A percentile compares a stretch with the other conserved stretches of the same genome.
Conservation (phyloP, 1,284 basidiomycete genomes). For the Ustilago trichophora region DNA sequence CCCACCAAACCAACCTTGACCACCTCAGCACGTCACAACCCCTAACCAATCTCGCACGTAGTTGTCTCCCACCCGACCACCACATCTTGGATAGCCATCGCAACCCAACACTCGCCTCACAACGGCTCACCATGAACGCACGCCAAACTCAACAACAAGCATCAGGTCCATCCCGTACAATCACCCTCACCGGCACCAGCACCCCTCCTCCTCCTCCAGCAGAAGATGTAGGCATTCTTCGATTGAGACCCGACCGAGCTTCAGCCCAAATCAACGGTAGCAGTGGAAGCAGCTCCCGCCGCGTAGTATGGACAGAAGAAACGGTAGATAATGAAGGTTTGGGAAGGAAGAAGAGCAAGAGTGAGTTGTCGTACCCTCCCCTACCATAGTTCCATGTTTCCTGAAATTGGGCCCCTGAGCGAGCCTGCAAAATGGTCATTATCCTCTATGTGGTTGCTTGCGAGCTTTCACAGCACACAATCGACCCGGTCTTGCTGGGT, state of each 20-base stretch:
- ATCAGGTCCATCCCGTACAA: slow-evolving; percentile 10
- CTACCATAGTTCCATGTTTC: too few species aligned
- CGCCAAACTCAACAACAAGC: background rate
- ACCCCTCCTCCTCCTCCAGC: background rate
- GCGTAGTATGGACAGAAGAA: slow-evolving; percentile 59
- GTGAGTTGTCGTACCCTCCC: slow-evolving; percentile 48
- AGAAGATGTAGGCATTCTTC: slow-evolving; percentile 11
- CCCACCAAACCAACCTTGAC: too few species aligned
- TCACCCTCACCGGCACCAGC: slow-evolving; percentile 18
- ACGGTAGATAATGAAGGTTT: slow-evolving; percentile 62
- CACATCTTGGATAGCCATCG: too few species aligned
- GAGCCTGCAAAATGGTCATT: too few species aligned
- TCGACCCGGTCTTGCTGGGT: too few species aligned
- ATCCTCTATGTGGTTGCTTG: too few species aligned
- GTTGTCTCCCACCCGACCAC: too few species aligned
- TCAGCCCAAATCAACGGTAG: slow-evolving; percentile 1
- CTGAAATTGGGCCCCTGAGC: too few species aligned
- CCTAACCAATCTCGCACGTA: background rate
- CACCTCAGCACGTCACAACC: too few species aligned
- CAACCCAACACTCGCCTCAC: too few species aligned
- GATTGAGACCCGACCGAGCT: slow-evolving; percentile 7
- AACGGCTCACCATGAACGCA: slow-evolving; percentile 1
- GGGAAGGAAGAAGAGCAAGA: slow-evolving; percentile 61
- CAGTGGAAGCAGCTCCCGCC: background rate
- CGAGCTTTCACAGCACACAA: background rate